Evolutionary conservation across 106 monocot species (phyloP).

Genomic region (Dioscorea dumetorum): DNA sequence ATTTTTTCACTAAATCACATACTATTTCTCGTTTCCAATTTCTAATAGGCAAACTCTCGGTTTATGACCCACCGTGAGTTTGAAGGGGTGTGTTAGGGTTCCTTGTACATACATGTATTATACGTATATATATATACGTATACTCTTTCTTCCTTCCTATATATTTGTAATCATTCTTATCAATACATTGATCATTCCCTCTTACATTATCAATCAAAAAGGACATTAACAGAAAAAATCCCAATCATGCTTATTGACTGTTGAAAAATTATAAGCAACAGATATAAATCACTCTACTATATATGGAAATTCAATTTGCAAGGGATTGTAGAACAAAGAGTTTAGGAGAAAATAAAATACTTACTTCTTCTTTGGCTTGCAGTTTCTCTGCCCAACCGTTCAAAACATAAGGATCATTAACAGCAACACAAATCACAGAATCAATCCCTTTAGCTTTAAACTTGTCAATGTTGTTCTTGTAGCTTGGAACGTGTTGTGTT

Average conservation of each 20-base stretch:
- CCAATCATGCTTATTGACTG: not conserved
- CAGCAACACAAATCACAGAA: conserved; percentile 88
- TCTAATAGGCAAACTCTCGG: no score
- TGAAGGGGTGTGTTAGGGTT: no score
- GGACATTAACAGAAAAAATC: not conserved
- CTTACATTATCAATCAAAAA: not conserved
- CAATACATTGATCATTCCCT: no score
- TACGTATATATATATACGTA: no score
- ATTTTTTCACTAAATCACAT: no score
- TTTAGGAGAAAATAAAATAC: not conserved
- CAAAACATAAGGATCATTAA: conserved; percentile 96
- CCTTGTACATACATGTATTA: no score
- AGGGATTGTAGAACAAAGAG: not conserved
- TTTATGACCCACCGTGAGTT: no score
- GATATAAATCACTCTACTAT: not conserved
- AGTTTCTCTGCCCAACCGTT: conserved; percentile 97
- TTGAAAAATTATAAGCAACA: not conserved
- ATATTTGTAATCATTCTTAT: no score
- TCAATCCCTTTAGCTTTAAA: conserved; percentile 92
- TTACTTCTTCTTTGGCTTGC: conserved; percentile 73
- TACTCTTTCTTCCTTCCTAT: no score
- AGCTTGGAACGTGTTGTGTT: conserved; percentile 83
- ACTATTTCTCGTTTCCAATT: no score
- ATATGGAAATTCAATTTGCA: not conserved
- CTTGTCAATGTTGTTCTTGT: conserved; percentile 85